phyloP scores from a whole-genome alignment of 805 yeast genomes.

The Wickerhamiella kurtzmanii region DNA sequence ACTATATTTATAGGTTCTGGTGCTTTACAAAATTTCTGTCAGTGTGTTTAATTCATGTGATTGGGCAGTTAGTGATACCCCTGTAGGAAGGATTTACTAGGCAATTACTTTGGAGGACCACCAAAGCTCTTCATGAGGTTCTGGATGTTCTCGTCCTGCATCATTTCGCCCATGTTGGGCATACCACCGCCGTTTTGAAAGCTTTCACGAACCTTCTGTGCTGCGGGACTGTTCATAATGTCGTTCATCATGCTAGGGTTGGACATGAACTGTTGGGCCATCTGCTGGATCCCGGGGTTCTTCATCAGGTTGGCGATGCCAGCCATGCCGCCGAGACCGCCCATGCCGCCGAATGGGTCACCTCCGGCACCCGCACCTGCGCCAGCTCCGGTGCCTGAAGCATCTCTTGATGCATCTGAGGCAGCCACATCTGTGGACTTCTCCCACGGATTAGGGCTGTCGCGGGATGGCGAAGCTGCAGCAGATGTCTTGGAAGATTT shows the following conservation, averaged over 20 bases:
- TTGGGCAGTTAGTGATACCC: not conserved
- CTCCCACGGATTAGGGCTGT: not conserved
- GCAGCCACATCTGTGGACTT: not conserved
- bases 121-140: constrained; percentile 22
- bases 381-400: constrained; percentile 2
- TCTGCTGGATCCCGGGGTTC: constrained; percentile 86
- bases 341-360: constrained; percentile 39
- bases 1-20: not conserved
- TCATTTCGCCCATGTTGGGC: constrained; percentile 54
- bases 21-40: not conserved
- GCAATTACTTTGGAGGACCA: not conserved
- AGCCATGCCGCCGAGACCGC: constrained; percentile 52
- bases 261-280: constrained; percentile 78
- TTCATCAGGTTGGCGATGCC: constrained; percentile 56
- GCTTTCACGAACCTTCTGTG: constrained; percentile 71
- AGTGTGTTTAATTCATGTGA: not conserved
- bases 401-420: not conserved
- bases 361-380: constrained; percentile 11
- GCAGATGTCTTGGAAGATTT: constrained; percentile 21
- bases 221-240: constrained; percentile 66
- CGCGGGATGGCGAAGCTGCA: constrained; percentile 15
- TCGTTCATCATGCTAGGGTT: constrained; percentile 65
- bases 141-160: constrained; percentile 70
- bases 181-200: constrained; percentile 50
- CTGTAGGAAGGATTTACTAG: not conserved